A percentile compares a stretch with the other conserved stretches of the same genome.
Conservation (phyloP, 306 rosid species). For the Cucurbita maxima region DNA sequence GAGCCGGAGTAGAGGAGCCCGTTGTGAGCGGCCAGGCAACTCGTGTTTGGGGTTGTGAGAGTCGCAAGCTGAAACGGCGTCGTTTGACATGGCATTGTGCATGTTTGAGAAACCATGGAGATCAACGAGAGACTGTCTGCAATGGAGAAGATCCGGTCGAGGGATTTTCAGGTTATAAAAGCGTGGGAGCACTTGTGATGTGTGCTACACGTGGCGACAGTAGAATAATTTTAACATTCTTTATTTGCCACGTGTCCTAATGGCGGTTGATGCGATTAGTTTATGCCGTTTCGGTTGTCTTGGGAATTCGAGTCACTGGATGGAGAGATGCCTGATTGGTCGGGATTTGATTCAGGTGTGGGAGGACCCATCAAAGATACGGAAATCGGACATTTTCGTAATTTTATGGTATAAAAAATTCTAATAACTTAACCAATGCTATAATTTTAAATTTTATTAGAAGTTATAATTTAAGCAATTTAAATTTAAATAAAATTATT, state of each 20-base stretch:
- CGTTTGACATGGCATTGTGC: not conserved
- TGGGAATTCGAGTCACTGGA: not conserved
- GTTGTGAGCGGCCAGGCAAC: slow-evolving; percentile 32
- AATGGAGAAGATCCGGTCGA: too few species aligned
- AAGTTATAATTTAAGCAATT: too few species aligned
- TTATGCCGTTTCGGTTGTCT: not conserved
- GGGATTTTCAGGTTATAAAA: not conserved
- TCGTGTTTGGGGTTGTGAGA: not conserved
- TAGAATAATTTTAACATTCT: not conserved
- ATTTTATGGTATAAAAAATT: too few species aligned
- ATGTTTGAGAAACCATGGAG: not conserved
- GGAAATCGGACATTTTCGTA: not conserved
- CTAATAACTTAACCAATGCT: too few species aligned
- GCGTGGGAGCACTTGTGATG: not conserved
- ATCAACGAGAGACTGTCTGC: too few species aligned
- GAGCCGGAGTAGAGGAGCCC: slow-evolving; percentile 55
- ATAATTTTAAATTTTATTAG: too few species aligned
- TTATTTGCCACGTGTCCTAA: not conserved
- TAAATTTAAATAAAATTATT: too few species aligned
- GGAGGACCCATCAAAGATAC: not conserved
- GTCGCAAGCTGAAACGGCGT: not conserved
- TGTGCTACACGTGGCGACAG: not conserved
- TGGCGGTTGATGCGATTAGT: not conserved
- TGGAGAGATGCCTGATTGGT: not conserved
- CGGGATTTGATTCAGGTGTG: not conserved